Percentiles rank a stretch among this genome's conserved stretches.
These are phyloP conservation scores for Fimicolochytrium jonesii DNA, from an alignment of 192 early-diverging fungal species.

Conservation along the genomic window DNA sequence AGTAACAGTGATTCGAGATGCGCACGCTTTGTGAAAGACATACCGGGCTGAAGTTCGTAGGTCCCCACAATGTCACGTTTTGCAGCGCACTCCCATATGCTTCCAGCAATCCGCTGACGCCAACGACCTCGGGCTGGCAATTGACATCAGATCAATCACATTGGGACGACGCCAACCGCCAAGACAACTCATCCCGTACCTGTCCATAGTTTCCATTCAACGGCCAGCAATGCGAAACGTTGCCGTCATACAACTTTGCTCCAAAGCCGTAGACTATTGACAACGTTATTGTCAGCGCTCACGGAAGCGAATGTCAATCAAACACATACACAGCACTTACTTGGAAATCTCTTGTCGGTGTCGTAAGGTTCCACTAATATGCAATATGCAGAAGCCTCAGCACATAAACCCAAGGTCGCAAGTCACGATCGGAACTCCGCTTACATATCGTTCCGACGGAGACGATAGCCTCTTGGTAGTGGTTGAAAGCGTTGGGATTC, in stretches of 20 bases:
- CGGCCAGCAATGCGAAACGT: conserved; percentile 43
- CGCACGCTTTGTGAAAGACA: conserved; percentile 3
- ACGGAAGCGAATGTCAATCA: no score
- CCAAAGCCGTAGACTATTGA: conserved; percentile 51
- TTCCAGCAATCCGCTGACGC: conserved; percentile 45
- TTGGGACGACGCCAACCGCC: no score
- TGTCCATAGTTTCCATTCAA: conserved; percentile 23
- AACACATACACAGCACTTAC: no score
- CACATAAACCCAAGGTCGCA: background rate
- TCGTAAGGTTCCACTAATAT: conserved; percentile 41
- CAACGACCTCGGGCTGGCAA: conserved; percentile 47
- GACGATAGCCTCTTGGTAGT: conserved; percentile 47
- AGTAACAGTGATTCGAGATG: no score
- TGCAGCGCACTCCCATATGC: conserved; percentile 39
- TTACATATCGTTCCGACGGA: conserved; percentile 42
- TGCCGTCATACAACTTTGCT: conserved; percentile 33
- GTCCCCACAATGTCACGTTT: conserved; percentile 40
- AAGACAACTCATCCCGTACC: no score
- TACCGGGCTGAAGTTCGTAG: conserved; percentile 54
- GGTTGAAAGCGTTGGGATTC: conserved; percentile 28
- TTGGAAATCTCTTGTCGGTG: conserved; percentile 42
- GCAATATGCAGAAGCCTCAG: no score
- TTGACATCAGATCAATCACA: no score
- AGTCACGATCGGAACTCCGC: background rate
- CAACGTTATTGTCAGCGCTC: background rate